Base-by-base conservation (phyloP, 176 grass and related monocot species). In the Lolium rigidum region DNA sequence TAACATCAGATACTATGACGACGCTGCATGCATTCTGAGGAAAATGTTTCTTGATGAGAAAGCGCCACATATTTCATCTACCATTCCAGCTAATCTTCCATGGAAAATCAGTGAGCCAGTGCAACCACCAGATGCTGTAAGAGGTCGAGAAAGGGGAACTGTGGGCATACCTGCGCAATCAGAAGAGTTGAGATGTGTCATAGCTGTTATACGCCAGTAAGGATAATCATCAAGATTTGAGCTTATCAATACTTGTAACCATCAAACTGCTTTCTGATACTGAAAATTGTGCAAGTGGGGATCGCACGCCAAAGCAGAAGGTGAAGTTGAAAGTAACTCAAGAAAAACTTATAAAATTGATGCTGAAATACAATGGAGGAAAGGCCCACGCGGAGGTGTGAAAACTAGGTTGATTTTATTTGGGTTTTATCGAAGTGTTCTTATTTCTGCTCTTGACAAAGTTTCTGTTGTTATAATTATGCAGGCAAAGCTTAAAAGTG, bases 221-320 rank as follows among this genome's bases (percentile, higher is more conserved):
- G 93, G 70, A 71, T 77, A 87, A 73, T 85, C 78, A 78, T 87
- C 68, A 86, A 70, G 14, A 35, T 35, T 35, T 35, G 31, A 35
- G 31, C 31, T 35, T 35, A 35, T 35, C 2, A 35, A 35, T 35
- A 35, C 31, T 35, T 59, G 2, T 10, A 25, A 68, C 56, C 58
- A 21, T 79, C 11, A 77, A 73, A 79, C n/a, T 71, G 16, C 47
- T 81, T 87, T 79, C 52, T 90, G 48, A 86, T 82, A 16, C 83
- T 90, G 72, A 41, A 85, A 80, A 87, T 87, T 86, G 67, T 83
- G 31, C 65, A 83, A 98, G 95, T 88, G 95, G 95, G 60, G 95
- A 98, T 87, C 93, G 95, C 78, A 98, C 93, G 77, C 95, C 95
- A 81, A 98, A 98, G 90, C 95, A 98, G 79, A 98, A 98, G 73